Conservation (phyloP, 1,284 basidiomycete genomes). For the Sparassis latifolia region DNA sequence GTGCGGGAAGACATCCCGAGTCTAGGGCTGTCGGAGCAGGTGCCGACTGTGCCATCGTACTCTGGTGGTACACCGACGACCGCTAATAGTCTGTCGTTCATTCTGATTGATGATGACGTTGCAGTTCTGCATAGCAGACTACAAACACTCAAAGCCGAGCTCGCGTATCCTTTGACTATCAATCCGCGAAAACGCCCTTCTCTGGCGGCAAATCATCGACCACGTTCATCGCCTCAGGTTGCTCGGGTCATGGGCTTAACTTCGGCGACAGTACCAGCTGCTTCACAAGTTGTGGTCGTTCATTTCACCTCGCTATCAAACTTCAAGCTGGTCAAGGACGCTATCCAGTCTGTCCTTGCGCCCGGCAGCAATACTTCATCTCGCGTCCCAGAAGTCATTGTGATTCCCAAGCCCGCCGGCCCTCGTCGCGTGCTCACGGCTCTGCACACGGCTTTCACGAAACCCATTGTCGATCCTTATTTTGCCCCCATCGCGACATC, state of each 20-base stretch:
- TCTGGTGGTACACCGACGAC: constrained; percentile 4
- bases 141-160: constrained; percentile 53
- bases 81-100: constrained; percentile 44
- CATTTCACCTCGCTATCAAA: constrained; percentile 89
- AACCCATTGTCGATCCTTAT: constrained; percentile 82
- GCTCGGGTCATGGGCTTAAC: constrained; percentile 44
- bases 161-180: constrained; percentile 36
- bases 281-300: constrained; percentile 57
- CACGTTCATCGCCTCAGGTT: constrained; percentile 73
- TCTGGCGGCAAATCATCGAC: constrained; percentile 59
- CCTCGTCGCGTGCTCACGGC: constrained; percentile 87
- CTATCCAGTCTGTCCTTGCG: constrained; percentile 65
- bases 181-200: constrained; percentile 67
- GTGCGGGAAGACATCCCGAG: constrained; percentile 8
- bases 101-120: constrained; percentile 89
- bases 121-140: constrained; percentile 67
- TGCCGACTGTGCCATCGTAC: constrained; percentile 8
- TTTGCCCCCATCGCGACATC: constrained; percentile 91
- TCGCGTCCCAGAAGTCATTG: constrained; percentile 75
- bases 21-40: constrained; percentile 5
- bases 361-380: constrained; percentile 34
- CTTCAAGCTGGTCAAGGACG: constrained; percentile 82
- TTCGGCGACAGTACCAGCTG: constrained; percentile 15
- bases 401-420: constrained; percentile 92
- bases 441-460: constrained; percentile 79